Conservation (phyloP, 805 yeast genomes). For the Yarrowia porcina region DNA sequence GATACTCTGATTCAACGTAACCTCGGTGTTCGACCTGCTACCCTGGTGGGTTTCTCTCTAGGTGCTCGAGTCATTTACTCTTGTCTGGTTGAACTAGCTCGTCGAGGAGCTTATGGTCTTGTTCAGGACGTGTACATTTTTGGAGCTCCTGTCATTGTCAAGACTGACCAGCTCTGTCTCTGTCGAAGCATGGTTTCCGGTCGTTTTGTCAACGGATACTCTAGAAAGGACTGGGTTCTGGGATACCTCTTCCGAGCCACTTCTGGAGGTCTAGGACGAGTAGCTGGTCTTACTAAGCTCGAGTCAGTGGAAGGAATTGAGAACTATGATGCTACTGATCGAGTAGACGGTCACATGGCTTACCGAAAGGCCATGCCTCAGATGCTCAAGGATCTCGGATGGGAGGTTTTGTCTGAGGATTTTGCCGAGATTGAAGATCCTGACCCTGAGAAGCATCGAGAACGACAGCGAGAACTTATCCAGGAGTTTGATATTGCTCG, state of each 20-base stretch:
- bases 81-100: slow-evolving; percentile 81
- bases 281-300: slow-evolving; percentile 83
- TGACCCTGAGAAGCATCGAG: slow-evolving; percentile 79
- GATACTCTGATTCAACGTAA: slow-evolving; percentile 85
- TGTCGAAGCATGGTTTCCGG: slow-evolving; percentile 89
- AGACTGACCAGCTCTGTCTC: slow-evolving; percentile 68
- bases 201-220: slow-evolving; percentile 81
- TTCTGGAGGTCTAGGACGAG: slow-evolving; percentile 87
- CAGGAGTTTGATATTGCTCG: slow-evolving; percentile 85
- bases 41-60: slow-evolving; percentile 86
- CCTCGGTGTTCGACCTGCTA: slow-evolving; percentile 87
- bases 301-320: slow-evolving; percentile 59
- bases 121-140: slow-evolving; percentile 83
- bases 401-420: slow-evolving; percentile 84
- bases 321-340: slow-evolving; percentile 80
- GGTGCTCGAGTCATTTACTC: slow-evolving; percentile 92
- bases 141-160: slow-evolving; percentile 84
- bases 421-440: slow-evolving; percentile 96
- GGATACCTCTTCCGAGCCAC: slow-evolving; percentile 95
- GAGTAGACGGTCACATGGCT: slow-evolving; percentile 95
- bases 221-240: slow-evolving; percentile 91
- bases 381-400: slow-evolving; percentile 61
- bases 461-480: slow-evolving; percentile 71
- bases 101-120: slow-evolving; percentile 79
- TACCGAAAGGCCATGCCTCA: slow-evolving; percentile 92